Base-by-base conservation (phyloP, 2,329 filamentous ascomycete species). In the Cladosporium sphaerospermum region DNA sequence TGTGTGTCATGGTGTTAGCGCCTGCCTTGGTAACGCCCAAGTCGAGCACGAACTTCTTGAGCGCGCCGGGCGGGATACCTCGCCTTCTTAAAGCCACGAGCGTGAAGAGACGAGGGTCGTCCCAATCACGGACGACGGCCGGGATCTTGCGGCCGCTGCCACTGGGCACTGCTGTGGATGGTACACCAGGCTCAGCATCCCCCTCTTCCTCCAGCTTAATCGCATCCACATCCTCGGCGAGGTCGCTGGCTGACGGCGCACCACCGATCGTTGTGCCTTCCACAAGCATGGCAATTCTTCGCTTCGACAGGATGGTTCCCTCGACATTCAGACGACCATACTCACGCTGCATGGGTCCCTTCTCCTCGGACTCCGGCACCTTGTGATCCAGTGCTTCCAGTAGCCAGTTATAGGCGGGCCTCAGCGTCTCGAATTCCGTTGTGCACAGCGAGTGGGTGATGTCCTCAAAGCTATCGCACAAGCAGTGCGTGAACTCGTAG, bases 401-500 rank as follows among this genome's bases (percentile, higher is more conserved):
- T 33, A 97, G 76, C 83, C 83, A 97, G 66, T 97, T 91, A 66
- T 97, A 99, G 37, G 88, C 93, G 44, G 88, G 84, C 55, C 92
- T 78, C 16, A 88, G 86, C 48, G 88, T 82, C 59, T 91, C 83
- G 64, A 97, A 96, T 69, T 97, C 93, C 1, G 88, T 92, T 0
- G 93, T 97, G 69, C 92, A 97, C 16, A 97, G 77, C 11, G 86
- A 92, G 74, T 96, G 92, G 0, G 91, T 91, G 64, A 97, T 95
- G 14, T 81, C 81, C 70, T 99, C 93, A 59, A 96, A 89, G 61
- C 88, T 91, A 77, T 97, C 93, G 63, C 88, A 92, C 18, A 96
- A 76, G 69, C 88, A 95, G 74, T 95, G 89, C 8, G 67, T 69
- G 67, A 95, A 95, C 69, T 96, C 91, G 65, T 96, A 96, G 0